Percentiles rank a stretch among this genome's conserved stretches.
These are phyloP conservation scores for Ceratocystis cubensis DNA, from an alignment of 2,329 filamentous ascomycete species.

Conservation along the genomic window DNA sequence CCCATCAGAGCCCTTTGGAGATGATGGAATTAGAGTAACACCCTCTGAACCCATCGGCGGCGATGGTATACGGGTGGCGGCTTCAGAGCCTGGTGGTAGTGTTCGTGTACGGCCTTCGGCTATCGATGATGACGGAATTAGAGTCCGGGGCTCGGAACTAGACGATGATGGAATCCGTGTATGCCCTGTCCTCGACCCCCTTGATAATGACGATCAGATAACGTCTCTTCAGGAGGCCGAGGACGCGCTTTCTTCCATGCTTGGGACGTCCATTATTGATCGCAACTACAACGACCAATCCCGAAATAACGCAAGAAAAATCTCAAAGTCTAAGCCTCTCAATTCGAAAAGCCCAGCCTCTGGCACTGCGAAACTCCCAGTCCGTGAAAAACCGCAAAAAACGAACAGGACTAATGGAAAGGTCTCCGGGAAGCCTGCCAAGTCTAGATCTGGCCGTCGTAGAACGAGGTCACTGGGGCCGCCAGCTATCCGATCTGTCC, in stretches of 20 bases:
- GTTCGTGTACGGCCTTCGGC: constrained; percentile 30
- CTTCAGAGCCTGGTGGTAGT: constrained; percentile 27
- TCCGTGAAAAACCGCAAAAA: not conserved
- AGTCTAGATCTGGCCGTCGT: constrained; percentile 13
- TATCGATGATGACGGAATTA: constrained; percentile 15
- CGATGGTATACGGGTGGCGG: constrained; percentile 26
- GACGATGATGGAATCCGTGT: constrained; percentile 28
- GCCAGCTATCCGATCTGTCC: constrained; percentile 16
- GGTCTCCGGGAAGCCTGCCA: not conserved
- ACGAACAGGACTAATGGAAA: not conserved
- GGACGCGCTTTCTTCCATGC: constrained; percentile 22
- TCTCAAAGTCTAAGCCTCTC: constrained; percentile 1
- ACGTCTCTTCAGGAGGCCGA: constrained; percentile 23
- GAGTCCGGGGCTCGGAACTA: constrained; percentile 13
- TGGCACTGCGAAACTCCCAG: not conserved
- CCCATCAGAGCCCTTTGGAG: constrained; percentile 25
- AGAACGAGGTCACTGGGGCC: constrained; percentile 18
- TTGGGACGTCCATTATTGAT: constrained; percentile 28
- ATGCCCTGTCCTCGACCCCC: not conserved
- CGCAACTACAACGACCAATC: constrained; percentile 29
- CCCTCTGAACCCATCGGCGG: constrained; percentile 20
- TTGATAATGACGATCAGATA: constrained; percentile 4
- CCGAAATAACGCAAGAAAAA: constrained; percentile 3
- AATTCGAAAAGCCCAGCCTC: not conserved
- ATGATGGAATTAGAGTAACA: constrained; percentile 23